A percentile compares a stretch with the other conserved stretches of the same genome.
These are phyloP conservation scores for Uronychia setigera DNA, from an alignment of 73 alveolate genomes.

Conservation along the genomic window DNA sequence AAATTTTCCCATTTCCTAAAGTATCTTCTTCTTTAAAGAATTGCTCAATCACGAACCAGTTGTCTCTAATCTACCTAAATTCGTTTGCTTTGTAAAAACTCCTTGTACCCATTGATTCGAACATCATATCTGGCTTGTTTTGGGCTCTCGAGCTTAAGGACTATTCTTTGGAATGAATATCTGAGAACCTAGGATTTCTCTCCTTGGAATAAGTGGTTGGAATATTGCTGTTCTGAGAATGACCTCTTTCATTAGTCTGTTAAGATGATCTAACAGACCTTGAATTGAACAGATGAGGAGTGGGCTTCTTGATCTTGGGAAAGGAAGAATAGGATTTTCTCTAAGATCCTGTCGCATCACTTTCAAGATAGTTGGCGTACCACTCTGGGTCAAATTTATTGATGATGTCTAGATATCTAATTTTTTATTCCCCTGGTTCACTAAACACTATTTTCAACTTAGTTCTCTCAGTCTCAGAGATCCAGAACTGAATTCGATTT, in stretches of 20 bases:
- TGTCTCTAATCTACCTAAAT: no score
- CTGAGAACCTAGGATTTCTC: not conserved
- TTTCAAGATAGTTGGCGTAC: not conserved
- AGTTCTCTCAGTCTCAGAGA: not conserved
- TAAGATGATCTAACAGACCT: not conserved
- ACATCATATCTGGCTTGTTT: not conserved
- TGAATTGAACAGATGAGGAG: not conserved
- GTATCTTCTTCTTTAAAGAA: no score
- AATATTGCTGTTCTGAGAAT: not conserved
- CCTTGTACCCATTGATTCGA: not conserved
- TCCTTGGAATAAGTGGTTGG: not conserved
- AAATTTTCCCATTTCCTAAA: no score
- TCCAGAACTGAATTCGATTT: not conserved
- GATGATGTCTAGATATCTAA: not conserved
- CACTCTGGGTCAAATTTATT: not conserved
- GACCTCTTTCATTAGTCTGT: not conserved
- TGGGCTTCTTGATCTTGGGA: not conserved
- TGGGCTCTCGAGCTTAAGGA: not conserved
- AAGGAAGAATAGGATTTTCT: not conserved
- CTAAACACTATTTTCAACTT: not conserved
- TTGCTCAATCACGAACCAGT: no score
- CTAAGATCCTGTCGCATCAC: not conserved
- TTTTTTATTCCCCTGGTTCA: not conserved
- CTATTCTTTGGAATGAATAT: not conserved
- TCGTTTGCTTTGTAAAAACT: not conserved